Conservation (phyloP, 1,284 basidiomycete species). For the Cerioporus squamosus region DNA sequence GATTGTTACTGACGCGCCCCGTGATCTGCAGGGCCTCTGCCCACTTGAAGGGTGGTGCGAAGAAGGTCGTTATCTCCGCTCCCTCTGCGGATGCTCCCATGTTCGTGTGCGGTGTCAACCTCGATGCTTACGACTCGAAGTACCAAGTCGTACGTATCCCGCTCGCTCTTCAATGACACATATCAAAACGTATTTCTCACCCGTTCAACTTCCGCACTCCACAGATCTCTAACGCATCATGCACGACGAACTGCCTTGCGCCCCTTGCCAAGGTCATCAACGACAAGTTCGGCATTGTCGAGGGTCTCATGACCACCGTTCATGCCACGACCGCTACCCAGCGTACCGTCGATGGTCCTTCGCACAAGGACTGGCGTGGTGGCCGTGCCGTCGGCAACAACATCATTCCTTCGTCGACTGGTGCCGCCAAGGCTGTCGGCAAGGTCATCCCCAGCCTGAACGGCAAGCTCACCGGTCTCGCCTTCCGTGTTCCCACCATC, state of each 20-base stretch:
- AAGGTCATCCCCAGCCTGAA: constrained; percentile 98
- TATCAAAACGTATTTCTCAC: background rate
- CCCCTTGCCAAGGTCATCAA: constrained; percentile 98
- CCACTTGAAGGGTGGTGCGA: constrained; percentile 99
- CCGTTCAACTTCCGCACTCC: constrained; percentile 5
- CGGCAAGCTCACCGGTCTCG: constrained; percentile 96
- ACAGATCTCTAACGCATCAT: constrained; percentile 97
- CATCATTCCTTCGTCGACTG: constrained; percentile 99
- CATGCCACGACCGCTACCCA: constrained; percentile 98
- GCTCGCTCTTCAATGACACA: constrained; percentile 7
- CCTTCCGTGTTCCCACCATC: constrained; percentile 97
- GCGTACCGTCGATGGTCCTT: constrained; percentile 99
- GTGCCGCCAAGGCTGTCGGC: constrained; percentile 99
- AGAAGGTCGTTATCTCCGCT: constrained; percentile 99
- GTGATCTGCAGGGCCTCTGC: constrained; percentile 70
- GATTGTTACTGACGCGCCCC: constrained; percentile 1
- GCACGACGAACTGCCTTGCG: constrained; percentile 99
- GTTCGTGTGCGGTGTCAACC: constrained; percentile 97
- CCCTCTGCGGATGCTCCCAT: constrained; percentile 99
- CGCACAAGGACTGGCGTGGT: constrained; percentile 94
- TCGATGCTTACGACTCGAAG: constrained; percentile 91
- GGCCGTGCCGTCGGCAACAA: constrained; percentile 97
- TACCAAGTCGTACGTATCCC: constrained; percentile 75
- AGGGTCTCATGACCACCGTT: constrained; percentile 99
- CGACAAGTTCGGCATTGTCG: constrained; percentile 94